These are phyloP conservation scores for Smallanthus sonchifolius DNA, from an alignment of 129 eudicot species.

Conservation along the genomic window DNA sequence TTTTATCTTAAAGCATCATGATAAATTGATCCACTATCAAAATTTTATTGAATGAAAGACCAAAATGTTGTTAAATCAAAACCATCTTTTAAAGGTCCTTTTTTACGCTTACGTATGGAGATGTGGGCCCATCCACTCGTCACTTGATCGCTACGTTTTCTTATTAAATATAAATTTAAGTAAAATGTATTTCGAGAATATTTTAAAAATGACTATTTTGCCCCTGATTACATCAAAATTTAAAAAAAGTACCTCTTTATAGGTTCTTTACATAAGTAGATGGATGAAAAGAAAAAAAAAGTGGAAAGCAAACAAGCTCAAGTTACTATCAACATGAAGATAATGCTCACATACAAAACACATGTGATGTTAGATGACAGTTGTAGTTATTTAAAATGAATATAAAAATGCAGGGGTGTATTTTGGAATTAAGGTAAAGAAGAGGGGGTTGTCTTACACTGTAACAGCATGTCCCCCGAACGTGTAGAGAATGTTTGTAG, in stretches of 20 bases:
- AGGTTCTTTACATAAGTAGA: not conserved
- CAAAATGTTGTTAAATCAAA: no score
- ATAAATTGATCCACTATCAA: no score
- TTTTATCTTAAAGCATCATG: no score
- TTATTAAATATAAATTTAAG: no score
- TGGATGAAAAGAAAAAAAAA: slow-evolving; percentile 2
- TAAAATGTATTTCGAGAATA: not conserved
- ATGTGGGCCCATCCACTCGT: no score
- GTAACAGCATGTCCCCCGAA: slow-evolving; percentile 99
- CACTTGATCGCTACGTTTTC: no score
- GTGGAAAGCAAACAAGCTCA: slow-evolving; percentile 19
- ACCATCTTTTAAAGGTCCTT: no score
- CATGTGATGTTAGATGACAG: slow-evolving; percentile 17
- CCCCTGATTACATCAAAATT: not conserved
- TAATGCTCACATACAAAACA: slow-evolving; percentile 18
- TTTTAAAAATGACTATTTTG: not conserved
- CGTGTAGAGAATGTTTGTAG: slow-evolving; percentile 98
- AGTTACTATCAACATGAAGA: slow-evolving; percentile 41
- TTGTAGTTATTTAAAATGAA: not conserved
- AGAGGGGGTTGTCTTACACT: slow-evolving; percentile 74
- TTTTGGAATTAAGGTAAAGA: slow-evolving; percentile 25
- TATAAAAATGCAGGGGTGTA: slow-evolving; percentile 21
- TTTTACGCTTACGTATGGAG: no score
- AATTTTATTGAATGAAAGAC: no score
- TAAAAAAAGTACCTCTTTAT: not conserved